Evolutionary conservation across 345 rosid genomes (phyloP), one percentile per base, ranked within the genome.

Genomic region (Eutrema heterophyllum): DNA sequence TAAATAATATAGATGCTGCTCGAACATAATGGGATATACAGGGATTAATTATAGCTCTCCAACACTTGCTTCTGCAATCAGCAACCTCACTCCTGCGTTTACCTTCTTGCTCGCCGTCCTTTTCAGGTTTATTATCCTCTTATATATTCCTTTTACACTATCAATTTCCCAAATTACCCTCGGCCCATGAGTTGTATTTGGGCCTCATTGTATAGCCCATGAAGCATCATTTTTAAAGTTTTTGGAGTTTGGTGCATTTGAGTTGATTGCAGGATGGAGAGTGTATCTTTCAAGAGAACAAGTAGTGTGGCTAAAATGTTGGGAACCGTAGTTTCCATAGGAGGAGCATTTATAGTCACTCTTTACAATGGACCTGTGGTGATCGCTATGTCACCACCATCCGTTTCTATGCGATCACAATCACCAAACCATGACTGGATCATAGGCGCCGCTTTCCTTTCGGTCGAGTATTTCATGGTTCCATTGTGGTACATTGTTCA

Each of bases 31-130:
- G 84, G 99, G 97, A 4, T 94, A 85, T 68, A 87, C 92, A 65
- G 98, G 98, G 12, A 94, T 94, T 63, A 86, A 74, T 64, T 86
- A 75, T 58, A 87, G 97, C 64, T 88, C 97, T 38, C 96, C 99
- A 13, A 85, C 97, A 27, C 97, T 95, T 64, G 87, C 99, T 83
- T 91, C 97, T 51, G 97, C 97, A 43, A 86, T 95, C 85, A 87
- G 97, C 84, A 95, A 87, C 84, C 99, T 95, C 70, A 84, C 90
- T 8, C 97, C 99, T 26, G 99, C 97, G 69, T 87, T 95, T 72
- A 95, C 99, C 18, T 95, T 91, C 96, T 80, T 95, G 5, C 85
- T 95, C 0, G 97, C 95, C 69, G 48, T 89, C 80, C 49, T 89
- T 67, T 88, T 86, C 92, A 82, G 98, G 98, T 56, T 40, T 6